phyloP scores from a whole-genome alignment of 805 yeast genomes.

The Jamesozyma rosinii region DNA sequence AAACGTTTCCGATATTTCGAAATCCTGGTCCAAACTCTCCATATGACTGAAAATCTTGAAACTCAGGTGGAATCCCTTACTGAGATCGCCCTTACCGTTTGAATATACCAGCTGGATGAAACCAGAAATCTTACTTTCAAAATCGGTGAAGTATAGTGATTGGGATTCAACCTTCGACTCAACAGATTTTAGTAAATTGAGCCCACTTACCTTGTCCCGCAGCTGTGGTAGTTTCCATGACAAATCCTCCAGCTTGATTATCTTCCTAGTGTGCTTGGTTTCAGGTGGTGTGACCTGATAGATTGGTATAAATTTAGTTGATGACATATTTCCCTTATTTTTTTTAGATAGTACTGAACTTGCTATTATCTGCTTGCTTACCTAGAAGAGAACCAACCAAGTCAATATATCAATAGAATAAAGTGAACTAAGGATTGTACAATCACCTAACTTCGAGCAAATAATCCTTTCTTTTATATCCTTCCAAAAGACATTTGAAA shows the following conservation, averaged over 20 bases:
- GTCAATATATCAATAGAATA: no score
- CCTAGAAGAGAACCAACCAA: no score
- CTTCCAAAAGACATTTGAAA: no score
- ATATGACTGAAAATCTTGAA: constrained; percentile 34
- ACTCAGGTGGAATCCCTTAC: constrained; percentile 46
- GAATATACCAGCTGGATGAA: constrained; percentile 47
- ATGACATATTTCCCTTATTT: constrained; percentile 1
- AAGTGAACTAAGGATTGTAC: no score
- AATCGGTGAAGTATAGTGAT: constrained; percentile 44
- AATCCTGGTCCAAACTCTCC: constrained; percentile 16
- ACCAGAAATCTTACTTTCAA: constrained; percentile 35
- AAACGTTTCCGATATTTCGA: constrained; percentile 41
- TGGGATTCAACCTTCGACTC: constrained; percentile 40
- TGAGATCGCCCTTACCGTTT: constrained; percentile 41
- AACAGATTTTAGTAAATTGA: constrained; percentile 1
- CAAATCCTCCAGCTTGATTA: constrained; percentile 2
- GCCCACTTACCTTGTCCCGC: background rate
- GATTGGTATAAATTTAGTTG: constrained; percentile 5
- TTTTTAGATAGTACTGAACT: background rate
- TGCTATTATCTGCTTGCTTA: no score
- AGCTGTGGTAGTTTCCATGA: constrained; percentile 4
- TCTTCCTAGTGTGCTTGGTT: background rate
- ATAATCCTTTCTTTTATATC: no score
- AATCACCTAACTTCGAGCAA: no score
- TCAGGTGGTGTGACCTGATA: constrained; percentile 3